A percentile compares a stretch with the other conserved stretches of the same genome.
Conservation (phyloP, 352 stramenopile genomes). For the Phytopythium sindhum region DNA sequence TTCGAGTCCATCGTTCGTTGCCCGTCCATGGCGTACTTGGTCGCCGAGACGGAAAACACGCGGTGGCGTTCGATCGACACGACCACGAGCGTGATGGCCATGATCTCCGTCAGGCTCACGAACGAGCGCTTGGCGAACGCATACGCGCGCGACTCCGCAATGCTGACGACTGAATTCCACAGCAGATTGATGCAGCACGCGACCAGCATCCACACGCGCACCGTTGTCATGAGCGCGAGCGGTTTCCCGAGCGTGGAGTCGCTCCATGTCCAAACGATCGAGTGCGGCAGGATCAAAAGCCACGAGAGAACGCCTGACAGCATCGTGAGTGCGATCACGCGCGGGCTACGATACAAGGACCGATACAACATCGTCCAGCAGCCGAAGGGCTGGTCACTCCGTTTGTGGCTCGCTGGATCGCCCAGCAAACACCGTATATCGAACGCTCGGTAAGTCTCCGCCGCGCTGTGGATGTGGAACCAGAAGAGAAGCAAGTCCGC, state of each 20-base stretch:
- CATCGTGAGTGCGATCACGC: conserved; percentile 36
- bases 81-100: conserved; percentile 26
- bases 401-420: conserved; percentile 9
- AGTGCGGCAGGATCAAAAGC: conserved; percentile 42
- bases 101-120: conserved; percentile 32
- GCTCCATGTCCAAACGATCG: conserved; percentile 45
- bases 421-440: conserved; percentile 22
- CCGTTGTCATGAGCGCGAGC: conserved; percentile 29
- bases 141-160: conserved; percentile 44
- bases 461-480: conserved; percentile 17
- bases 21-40: conserved; percentile 33
- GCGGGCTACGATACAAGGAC: conserved; percentile 45
- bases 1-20: conserved; percentile 31
- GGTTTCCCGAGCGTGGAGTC: conserved; percentile 14
- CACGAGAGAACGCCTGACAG: conserved; percentile 47
- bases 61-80: conserved; percentile 17
- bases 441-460: conserved; percentile 37
- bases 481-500: conserved; percentile 36
- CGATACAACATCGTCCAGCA: conserved; percentile 45
- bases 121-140: conserved; percentile 32
- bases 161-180: conserved; percentile 26
- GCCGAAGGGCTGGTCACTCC: conserved; percentile 17
- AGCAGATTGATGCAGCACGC: conserved; percentile 29
- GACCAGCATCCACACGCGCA: conserved; percentile 54
- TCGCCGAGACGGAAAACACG: conserved; percentile 23